Evolutionary conservation across 805 yeast species (phyloP).

Genomic region (Metschnikowia drakensbergensis): DNA sequence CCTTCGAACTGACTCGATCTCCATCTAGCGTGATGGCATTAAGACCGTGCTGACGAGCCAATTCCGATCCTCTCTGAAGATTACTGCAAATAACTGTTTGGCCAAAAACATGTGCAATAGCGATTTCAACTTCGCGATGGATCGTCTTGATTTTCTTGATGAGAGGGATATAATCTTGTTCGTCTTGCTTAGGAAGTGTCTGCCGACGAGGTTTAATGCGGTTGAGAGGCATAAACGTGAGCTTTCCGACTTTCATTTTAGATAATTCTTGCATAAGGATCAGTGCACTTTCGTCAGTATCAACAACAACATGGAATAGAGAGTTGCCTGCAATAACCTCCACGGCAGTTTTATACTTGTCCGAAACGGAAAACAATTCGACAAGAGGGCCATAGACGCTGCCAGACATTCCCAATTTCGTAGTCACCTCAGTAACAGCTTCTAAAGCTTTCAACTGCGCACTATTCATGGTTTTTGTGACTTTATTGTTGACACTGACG

Average conservation of each 20-base stretch:
- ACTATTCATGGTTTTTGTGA: slow-evolving; percentile 73
- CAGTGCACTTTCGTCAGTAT: slow-evolving; percentile 79
- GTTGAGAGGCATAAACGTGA: slow-evolving; percentile 87
- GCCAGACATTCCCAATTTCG: slow-evolving; percentile 51
- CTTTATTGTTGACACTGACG: slow-evolving; percentile 51
- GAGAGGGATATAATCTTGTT: slow-evolving; percentile 68
- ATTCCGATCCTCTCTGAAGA: slow-evolving; percentile 61
- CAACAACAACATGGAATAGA: slow-evolving; percentile 85
- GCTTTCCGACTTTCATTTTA: slow-evolving; percentile 72
- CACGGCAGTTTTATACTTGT: slow-evolving; percentile 77
- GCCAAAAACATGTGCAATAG: slow-evolving; percentile 78
- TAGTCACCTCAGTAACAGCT: slow-evolving; percentile 61
- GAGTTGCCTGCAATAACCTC: slow-evolving; percentile 89
- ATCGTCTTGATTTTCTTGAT: slow-evolving; percentile 68
- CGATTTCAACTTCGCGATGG: slow-evolving; percentile 49
- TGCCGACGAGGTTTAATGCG: slow-evolving; percentile 46
- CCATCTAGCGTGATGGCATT: slow-evolving; percentile 89
- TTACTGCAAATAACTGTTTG: slow-evolving; percentile 72
- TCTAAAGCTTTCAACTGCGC: slow-evolving; percentile 64
- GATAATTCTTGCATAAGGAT: slow-evolving; percentile 71
- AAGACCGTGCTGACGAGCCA: slow-evolving; percentile 57
- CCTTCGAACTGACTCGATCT: slow-evolving; percentile 78
- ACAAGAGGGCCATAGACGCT: slow-evolving; percentile 80
- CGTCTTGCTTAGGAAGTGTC: slow-evolving; percentile 55
- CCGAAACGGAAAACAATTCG: slow-evolving; percentile 75